Evolutionary conservation across 1,284 basidiomycete genomes (phyloP).

Genomic region (Cryptococcus sp.): DNA sequence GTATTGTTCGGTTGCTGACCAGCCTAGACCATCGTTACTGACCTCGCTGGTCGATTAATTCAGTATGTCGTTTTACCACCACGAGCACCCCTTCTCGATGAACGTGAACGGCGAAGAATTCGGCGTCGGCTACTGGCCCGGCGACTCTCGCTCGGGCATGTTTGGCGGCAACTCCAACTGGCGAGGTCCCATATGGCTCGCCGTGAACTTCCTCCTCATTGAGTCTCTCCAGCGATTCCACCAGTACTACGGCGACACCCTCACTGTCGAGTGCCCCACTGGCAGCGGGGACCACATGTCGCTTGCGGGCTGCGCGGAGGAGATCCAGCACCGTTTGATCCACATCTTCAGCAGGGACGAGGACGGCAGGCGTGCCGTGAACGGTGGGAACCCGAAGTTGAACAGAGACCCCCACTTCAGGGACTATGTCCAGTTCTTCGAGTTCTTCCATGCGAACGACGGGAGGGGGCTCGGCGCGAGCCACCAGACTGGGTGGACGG

Average conservation of each 20-base stretch:
- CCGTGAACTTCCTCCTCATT: constrained; percentile 89
- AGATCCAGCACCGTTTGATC: constrained; percentile 93
- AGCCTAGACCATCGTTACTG: background rate
- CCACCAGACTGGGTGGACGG: constrained; percentile 97
- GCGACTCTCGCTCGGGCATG: constrained; percentile 94
- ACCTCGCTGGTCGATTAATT: background rate
- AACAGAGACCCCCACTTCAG: constrained; percentile 94
- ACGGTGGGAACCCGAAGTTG: constrained; percentile 82
- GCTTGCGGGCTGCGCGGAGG: constrained; percentile 86
- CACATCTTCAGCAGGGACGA: constrained; percentile 91
- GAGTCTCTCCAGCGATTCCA: constrained; percentile 87
- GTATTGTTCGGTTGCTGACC: constrained; percentile 42
- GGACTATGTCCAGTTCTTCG: constrained; percentile 93
- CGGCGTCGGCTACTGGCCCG: constrained; percentile 95
- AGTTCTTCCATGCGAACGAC: constrained; percentile 94
- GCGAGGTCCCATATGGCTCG: constrained; percentile 82
- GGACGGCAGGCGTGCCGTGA: constrained; percentile 80
- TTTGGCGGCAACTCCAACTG: constrained; percentile 98
- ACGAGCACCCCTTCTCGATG: constrained; percentile 92
- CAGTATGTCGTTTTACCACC: constrained; percentile 81
- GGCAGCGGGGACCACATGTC: constrained; percentile 95
- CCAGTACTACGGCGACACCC: constrained; percentile 86
- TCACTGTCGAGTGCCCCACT: constrained; percentile 91
- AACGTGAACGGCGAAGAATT: constrained; percentile 87
- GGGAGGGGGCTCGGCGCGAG: constrained; percentile 91